Conservation (phyloP, 1,139 yeast genomes). For the Yamadazyma membranifaciens region DNA sequence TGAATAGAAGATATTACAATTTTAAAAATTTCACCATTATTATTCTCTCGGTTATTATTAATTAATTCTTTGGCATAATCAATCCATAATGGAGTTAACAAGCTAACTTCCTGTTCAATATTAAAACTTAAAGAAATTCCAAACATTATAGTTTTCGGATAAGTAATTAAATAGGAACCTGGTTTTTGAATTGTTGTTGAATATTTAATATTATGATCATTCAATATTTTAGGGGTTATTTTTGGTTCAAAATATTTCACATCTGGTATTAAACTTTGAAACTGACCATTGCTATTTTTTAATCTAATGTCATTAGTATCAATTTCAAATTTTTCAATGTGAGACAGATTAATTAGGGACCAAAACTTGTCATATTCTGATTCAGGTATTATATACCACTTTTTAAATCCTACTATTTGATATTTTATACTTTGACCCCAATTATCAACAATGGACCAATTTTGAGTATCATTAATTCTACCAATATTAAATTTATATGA, state of each 20-base stretch:
- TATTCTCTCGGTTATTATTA: neutral
- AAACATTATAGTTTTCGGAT: conserved; percentile 53
- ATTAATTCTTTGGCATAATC: conserved; percentile 31
- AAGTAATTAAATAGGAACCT: conserved; percentile 59
- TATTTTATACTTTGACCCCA: conserved; percentile 44
- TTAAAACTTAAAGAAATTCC: conserved; percentile 54
- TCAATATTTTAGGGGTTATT: conserved; percentile 49
- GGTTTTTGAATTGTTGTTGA: conserved; percentile 52
- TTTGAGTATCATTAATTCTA: conserved; percentile 45
- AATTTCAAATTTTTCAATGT: neutral
- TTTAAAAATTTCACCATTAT: neutral
- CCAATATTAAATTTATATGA: neutral
- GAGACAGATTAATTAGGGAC: neutral
- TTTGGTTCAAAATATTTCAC: conserved; percentile 22
- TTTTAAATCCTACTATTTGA: conserved; percentile 64
- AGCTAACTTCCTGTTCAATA: conserved; percentile 53
- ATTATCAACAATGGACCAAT: conserved; percentile 78
- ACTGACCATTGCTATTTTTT: conserved; percentile 22
- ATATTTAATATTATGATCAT: conserved; percentile 45
- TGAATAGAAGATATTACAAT: neutral
- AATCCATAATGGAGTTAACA: conserved; percentile 63
- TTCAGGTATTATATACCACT: conserved; percentile 86
- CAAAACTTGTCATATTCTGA: conserved; percentile 55
- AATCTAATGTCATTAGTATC: conserved; percentile 18
- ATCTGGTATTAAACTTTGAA: conserved; percentile 22